Base-by-base conservation (phyloP, 306 rosid species). In the Casuarina equisetifolia region DNA sequence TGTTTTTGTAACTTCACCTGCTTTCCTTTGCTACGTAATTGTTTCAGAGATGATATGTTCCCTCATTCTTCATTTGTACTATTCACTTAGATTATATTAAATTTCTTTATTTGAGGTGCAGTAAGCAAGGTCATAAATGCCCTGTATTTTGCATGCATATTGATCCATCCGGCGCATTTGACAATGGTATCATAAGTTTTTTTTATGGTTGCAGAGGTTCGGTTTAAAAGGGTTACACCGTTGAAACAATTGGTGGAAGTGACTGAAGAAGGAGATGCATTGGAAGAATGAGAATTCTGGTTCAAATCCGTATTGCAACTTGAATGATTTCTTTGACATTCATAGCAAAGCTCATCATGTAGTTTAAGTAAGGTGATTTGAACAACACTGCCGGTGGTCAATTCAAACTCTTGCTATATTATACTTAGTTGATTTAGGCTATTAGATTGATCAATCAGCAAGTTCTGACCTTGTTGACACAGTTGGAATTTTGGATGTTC, bases 221-320 rank as follows among this genome's bases (percentile, higher is more conserved):
- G 85, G n/a, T 76, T 77, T 9, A 88, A 89, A 9, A 85, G 74
- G 86, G 76, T 88, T 4, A 88, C 81, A 5, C 84, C 89, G 20
- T 66, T 83, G 79, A 78, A 68, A 57, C 84, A 88, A 44, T 70
- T 55, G 74, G 87, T 76, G 0, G 78, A 78, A 64, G 68, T 85
- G 36, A 58, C 66, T 5, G 86, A 81, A 76, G 86, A 74, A 63
- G 86, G 86, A 51, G 87, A 88, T 19, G 85, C 81, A 45, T 85
- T 88, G 89, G 91, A 88, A 75, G 89, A 88, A 72, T 85, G 73
- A 81, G 58, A 38, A 40, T 20, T 66, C 0, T 42, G 13, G 48
- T 66, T 66, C 50, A 66, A 66, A 49, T 42, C 5, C 50, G 17
- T 42, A 13, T 6, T 66, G 50, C 32, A 42, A 17, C n/a, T 66